Conservation (phyloP, 306 rosid genomes). For the Echinosophora koreensis region DNA sequence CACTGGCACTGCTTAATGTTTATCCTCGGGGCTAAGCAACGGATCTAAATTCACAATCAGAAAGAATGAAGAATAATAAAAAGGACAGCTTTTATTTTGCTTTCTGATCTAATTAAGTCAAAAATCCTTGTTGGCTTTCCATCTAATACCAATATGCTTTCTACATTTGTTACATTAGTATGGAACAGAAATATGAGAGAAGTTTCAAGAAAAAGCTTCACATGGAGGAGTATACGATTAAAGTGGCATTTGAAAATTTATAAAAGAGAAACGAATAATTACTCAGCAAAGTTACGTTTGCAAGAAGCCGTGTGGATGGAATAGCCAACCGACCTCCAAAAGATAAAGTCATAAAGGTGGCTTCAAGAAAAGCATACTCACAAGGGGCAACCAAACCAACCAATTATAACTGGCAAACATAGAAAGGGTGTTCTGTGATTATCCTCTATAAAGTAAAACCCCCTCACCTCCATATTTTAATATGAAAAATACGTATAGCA, state of each 20-base stretch:
- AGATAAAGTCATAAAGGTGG: conserved; percentile 29
- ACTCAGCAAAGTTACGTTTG: conserved; percentile 28
- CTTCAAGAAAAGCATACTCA: conserved; percentile 23
- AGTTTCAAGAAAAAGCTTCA: conserved; percentile 27
- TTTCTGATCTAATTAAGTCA: background rate
- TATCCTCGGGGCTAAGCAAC: conserved; percentile 46
- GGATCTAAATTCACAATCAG: conserved; percentile 44
- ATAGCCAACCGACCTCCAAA: conserved; percentile 38
- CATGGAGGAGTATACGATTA: background rate
- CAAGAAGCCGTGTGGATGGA: conserved; percentile 36
- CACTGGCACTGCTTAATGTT: no score
- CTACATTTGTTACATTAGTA: background rate
- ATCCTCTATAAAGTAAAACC: background rate
- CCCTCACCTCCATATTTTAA: background rate
- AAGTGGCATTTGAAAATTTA: conserved; percentile 14
- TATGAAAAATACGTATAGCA: background rate
- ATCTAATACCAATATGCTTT: conserved; percentile 16
- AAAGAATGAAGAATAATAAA: conserved; percentile 11
- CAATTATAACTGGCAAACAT: background rate
- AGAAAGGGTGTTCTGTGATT: conserved; percentile 1
- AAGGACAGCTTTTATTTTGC: conserved; percentile 29
- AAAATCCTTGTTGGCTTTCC: conserved; percentile 11
- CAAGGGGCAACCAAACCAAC: conserved; percentile 9
- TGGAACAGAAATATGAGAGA: background rate
- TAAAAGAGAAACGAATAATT: conserved; percentile 16